Evolutionary conservation across 2,329 filamentous ascomycete species (phyloP).

Genomic region (Fusarium algeriense): DNA sequence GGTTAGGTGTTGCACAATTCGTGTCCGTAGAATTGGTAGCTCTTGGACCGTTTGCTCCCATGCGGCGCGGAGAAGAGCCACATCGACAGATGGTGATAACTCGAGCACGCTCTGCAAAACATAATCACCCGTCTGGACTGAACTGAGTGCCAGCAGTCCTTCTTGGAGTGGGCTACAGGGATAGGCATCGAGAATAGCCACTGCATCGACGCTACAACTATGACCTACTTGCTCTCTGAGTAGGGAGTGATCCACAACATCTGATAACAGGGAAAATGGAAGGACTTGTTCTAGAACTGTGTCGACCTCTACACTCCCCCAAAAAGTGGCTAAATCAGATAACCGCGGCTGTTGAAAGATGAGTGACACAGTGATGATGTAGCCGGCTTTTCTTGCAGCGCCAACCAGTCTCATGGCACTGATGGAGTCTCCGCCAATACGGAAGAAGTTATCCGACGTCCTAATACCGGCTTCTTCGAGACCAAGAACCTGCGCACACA

Average conservation of each 20-base stretch:
- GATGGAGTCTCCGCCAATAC: constrained; percentile 30
- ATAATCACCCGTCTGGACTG: constrained; percentile 45
- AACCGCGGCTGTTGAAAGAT: constrained; percentile 53
- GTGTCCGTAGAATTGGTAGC: constrained; percentile 56
- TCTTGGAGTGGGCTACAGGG: constrained; percentile 55
- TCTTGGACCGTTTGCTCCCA: constrained; percentile 4
- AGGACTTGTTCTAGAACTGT: not conserved
- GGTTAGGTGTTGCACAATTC: constrained; percentile 58
- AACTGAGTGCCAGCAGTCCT: constrained; percentile 48
- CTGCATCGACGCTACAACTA: not conserved
- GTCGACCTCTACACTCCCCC: not conserved
- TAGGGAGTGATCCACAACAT: not conserved
- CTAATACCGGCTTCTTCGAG: constrained; percentile 39
- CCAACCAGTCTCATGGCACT: constrained; percentile 56
- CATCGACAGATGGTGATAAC: not conserved
- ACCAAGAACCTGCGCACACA: not conserved
- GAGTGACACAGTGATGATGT: not conserved
- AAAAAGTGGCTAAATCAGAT: not conserved
- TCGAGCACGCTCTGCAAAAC: constrained; percentile 12
- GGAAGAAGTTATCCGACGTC: constrained; percentile 19
- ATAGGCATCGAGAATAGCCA: constrained; percentile 48
- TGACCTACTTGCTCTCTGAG: not conserved
- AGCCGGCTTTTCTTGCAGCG: constrained; percentile 55
- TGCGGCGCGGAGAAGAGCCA: not conserved
- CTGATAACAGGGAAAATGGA: constrained; percentile 3